Evolutionary conservation across 2,329 filamentous ascomycete species (phyloP), one percentile per base, ranked within the genome.

Genomic region (Paecilomyces sp.): DNA sequence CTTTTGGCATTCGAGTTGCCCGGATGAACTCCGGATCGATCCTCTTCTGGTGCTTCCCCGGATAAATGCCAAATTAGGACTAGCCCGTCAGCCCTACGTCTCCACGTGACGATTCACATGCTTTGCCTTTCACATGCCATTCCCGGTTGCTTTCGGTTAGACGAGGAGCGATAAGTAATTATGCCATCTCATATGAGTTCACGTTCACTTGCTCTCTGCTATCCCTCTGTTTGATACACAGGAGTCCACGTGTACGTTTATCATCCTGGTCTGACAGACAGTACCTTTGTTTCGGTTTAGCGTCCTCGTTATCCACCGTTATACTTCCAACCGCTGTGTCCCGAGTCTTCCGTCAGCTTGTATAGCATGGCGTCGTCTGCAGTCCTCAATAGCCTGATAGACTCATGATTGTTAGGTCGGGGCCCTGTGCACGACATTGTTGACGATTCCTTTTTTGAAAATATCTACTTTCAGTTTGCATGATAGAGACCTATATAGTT

Each of bases 61-160:
- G 41, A 33, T 9, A 47, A 18, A 18, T 47, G 7, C 41, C 41
- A 0, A 4, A 8, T 18, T 22, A 2, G 41, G 41, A 2, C 18
- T 47, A 47, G 41, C 13, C n/a, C 4, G 6, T 53, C 51, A 30
- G 51, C 51, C 51, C 51, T 53, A 53, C 9, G 51, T 1, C 15
- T 33, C 24, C 51, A 53, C 51, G 51, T 53, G 51, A 53, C n/a
- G 51, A 30, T 53, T 53, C 51, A 53, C 51, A 53, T 53, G 62
- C 62, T 61, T 60, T 57, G 61, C 58, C 61, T 64, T 62, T 68
- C 62, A 67, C 67, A 70, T 70, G 67, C 64, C 1, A 11, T 62
- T 33, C 53, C 55, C 34, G 31, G 55, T 60, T 52, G 56, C 54
- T 24, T 22, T 30, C 51, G 51, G 51, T 25, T 25, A 25, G 51